phyloP scores from a whole-genome alignment of 352 stramenopile species.

The Pythium oligandrum region DNA sequence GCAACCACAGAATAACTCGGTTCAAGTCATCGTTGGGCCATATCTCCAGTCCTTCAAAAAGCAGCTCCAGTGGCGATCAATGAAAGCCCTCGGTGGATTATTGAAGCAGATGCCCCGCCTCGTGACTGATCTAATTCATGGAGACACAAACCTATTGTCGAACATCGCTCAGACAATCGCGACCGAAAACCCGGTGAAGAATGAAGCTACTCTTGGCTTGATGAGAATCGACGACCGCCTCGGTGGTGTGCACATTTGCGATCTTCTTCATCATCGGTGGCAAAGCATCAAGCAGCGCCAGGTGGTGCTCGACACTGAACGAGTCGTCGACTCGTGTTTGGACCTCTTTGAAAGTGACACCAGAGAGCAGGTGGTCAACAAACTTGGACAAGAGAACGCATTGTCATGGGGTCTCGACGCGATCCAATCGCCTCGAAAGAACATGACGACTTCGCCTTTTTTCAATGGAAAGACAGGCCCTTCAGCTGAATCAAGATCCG shows the following conservation, averaged over 20 bases:
- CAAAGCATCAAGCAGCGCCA: slow-evolving; percentile 67
- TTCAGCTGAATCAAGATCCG: too few relatives aligned
- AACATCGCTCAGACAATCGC: slow-evolving; percentile 50
- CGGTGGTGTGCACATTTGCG: slow-evolving; percentile 13
- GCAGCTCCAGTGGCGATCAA: slow-evolving; percentile 75
- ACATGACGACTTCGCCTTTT: slow-evolving; percentile 6
- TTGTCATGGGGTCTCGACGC: slow-evolving; percentile 79
- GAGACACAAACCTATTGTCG: slow-evolving; percentile 60
- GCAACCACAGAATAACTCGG: slow-evolving; percentile 55
- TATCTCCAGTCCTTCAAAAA: slow-evolving; percentile 70
- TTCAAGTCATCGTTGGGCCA: slow-evolving; percentile 51
- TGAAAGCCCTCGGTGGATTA: slow-evolving; percentile 63
- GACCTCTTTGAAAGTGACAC: slow-evolving; percentile 57
- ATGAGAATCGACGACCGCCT: slow-evolving; percentile 15
- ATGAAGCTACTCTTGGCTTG: slow-evolving; percentile 6
- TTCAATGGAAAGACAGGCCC: slow-evolving; percentile 11
- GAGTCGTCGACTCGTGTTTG: slow-evolving; percentile 63
- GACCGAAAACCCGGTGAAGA: slow-evolving; percentile 46
- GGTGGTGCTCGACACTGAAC: slow-evolving; percentile 59
- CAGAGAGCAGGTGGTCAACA: slow-evolving; percentile 56
- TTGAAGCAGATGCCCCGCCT: slow-evolving; percentile 66
- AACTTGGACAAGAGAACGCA: slow-evolving; percentile 73
- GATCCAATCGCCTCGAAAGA: slow-evolving; percentile 71
- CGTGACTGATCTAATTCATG: slow-evolving; percentile 27
- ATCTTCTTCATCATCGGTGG: slow-evolving; percentile 59